Evolutionary conservation across 805 yeast genomes (phyloP).

Genomic region (Tetrapisispora pingtungensis): DNA sequence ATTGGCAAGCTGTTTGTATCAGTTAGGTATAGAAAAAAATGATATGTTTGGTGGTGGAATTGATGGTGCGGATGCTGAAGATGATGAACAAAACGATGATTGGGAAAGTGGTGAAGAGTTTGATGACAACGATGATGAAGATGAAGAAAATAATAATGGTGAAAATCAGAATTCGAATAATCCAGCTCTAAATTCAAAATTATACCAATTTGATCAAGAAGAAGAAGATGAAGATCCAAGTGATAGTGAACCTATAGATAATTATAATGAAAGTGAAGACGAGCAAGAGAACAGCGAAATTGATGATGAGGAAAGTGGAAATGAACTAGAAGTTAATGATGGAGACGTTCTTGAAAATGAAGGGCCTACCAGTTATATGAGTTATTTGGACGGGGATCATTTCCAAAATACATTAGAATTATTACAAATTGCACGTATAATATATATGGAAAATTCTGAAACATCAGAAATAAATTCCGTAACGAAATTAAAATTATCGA

Average conservation of each 20-base stretch:
- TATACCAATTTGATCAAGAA: slow-evolving; percentile 17
- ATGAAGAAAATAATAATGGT: not conserved
- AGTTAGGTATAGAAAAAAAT: slow-evolving; percentile 6
- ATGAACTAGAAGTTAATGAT: slow-evolving; percentile 16
- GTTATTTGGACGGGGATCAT: slow-evolving; percentile 13
- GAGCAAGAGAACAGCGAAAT: slow-evolving; percentile 7
- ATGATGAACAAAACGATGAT: slow-evolving; percentile 5
- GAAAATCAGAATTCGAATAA: slow-evolving; percentile 23
- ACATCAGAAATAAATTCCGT: not conserved
- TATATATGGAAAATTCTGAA: slow-evolving; percentile 16
- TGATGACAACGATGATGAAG: slow-evolving; percentile 7
- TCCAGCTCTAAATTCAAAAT: slow-evolving; percentile 21
- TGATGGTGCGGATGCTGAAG: slow-evolving; percentile 2
- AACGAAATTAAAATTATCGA: slow-evolving; percentile 45
- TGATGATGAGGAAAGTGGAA: slow-evolving; percentile 8
- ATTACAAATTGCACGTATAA: slow-evolving; percentile 58
- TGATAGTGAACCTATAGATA: slow-evolving; percentile 21
- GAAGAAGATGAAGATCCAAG: slow-evolving; percentile 21
- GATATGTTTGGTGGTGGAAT: slow-evolving; percentile 31
- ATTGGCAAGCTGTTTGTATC: slow-evolving; percentile 2
- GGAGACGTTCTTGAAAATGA: slow-evolving; percentile 8
- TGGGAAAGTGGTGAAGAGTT: slow-evolving; percentile 6
- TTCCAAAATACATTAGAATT: slow-evolving; percentile 87
- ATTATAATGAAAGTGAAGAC: slow-evolving; percentile 21
- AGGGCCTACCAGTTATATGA: slow-evolving; percentile 5